Percentiles rank a stretch among this genome's conserved stretches.
phyloP scores from a whole-genome alignment of 306 rosid species.

The Gleditsia sinensis region DNA sequence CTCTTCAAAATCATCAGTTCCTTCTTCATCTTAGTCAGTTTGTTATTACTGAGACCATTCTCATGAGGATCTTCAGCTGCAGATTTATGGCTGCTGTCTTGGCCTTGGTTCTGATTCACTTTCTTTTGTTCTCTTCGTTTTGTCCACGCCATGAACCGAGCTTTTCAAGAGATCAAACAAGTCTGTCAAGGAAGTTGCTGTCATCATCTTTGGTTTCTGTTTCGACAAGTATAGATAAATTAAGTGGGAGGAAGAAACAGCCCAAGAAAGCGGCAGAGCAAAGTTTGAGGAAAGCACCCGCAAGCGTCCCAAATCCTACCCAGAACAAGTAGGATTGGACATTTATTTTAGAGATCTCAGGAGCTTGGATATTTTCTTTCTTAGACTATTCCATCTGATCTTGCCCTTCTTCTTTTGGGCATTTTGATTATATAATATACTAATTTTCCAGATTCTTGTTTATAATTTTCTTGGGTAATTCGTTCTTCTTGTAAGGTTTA shows the following conservation, averaged over 20 bases:
- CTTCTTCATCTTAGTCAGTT: constrained; percentile 20
- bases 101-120: constrained; percentile 42
- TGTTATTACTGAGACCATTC: constrained; percentile 29
- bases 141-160: constrained; percentile 37
- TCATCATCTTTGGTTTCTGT: constrained; percentile 34
- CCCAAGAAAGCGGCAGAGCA: constrained; percentile 57
- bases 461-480: neutral
- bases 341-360: neutral
- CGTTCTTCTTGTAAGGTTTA: neutral
- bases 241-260: constrained; percentile 38
- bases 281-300: constrained; percentile 48
- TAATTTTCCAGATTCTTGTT: neutral
- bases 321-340: constrained; percentile 48
- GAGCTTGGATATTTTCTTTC: neutral
- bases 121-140: constrained; percentile 38
- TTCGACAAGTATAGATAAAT: constrained; percentile 16
- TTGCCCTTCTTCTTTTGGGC: neutral
- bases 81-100: constrained; percentile 39
- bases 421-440: neutral
- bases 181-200: constrained; percentile 49
- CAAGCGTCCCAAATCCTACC: constrained; percentile 54
- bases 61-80: constrained; percentile 41
- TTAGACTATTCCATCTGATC: constrained; percentile 8
- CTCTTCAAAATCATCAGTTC: constrained; percentile 23
- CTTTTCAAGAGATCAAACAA: constrained; percentile 27